Base-by-base conservation (phyloP, 176 grass and related monocot species). In the Oryza glumipatula region DNA sequence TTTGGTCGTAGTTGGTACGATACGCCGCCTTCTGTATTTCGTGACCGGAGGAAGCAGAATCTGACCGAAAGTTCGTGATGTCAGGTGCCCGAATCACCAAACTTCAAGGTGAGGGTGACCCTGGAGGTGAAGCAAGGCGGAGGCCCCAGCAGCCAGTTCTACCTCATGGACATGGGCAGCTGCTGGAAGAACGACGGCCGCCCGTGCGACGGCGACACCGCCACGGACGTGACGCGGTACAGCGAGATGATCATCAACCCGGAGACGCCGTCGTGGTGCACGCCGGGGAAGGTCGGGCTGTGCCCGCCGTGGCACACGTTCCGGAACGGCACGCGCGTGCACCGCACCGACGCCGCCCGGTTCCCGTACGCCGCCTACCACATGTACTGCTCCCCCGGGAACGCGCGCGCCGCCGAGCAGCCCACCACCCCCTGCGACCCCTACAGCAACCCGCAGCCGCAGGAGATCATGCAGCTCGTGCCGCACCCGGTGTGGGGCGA, bases 201-300 rank as follows among this genome's bases (percentile, higher is more conserved):
- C 0, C 68, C 92, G 13, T 98, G 95, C 82, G 90, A 98, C 61
- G 95, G 95, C 51, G 91, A 98, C 58, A 74, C 79, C 5, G 15
- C 82, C 24, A 93, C 87, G 3, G 92, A 98, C 61, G 95, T 98
- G 65, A 98, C 95, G 0, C 91, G 95, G 38, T 98, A 98, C 89
- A 93, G 89, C 82, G 95, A 98, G 88, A 98, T 98, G 95, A 93
- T 98, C 83, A 92, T 98, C 77, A 98, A 98, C 86, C 95, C 92
- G 7, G 85, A 82, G 11, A 93, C 89, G 4, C 65, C 78, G 32
- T 21, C 87, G 2, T 98, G 95, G 92, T 98, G 95, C 87, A 9
- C 21, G 2, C 92, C 92, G 8, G 73, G 76, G 61, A 67, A 79
- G 11, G 7, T 72, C 5, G 74, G 89, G 38, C 70, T 90, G 88